These are phyloP conservation scores for Anaeromyces robustus DNA, from an alignment of 192 early-diverging fungal genomes.

Conservation along the genomic window DNA sequence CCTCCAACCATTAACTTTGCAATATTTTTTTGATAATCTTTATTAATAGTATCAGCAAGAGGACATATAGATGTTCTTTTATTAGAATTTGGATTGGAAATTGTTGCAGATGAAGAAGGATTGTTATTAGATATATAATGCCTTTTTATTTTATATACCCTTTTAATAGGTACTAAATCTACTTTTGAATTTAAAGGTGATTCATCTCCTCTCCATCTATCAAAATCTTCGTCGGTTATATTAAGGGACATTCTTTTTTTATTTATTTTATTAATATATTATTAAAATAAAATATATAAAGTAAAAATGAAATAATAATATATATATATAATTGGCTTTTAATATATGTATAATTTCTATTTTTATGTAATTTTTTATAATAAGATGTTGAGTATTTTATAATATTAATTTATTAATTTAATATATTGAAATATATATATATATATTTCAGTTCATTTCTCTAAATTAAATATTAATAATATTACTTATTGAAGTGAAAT, in stretches of 20 bases:
- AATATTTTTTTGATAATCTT: neutral
- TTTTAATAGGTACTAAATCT: neutral
- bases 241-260: neutral
- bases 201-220: neutral
- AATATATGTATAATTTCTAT: too few species aligned
- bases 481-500: too few species aligned
- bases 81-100: neutral
- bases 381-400: too few species aligned
- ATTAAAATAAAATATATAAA: neutral
- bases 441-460: too few species aligned
- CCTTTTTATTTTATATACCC: neutral
- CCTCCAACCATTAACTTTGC: neutral
- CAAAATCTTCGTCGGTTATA: neutral
- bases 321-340: too few species aligned
- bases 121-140: neutral
- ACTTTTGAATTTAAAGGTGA: neutral
- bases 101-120: too few species aligned
- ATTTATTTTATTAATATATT: neutral
- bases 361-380: too few species aligned
- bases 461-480: too few species aligned
- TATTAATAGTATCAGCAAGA: neutral
- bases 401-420: too few species aligned
- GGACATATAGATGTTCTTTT: neutral
- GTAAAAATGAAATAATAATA: too few species aligned
- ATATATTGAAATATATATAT: too few species aligned